Percentiles rank a stretch among this genome's conserved stretches.
Conservation (phyloP, 2,329 filamentous ascomycete genomes). For the Elsinoe fawcettii region DNA sequence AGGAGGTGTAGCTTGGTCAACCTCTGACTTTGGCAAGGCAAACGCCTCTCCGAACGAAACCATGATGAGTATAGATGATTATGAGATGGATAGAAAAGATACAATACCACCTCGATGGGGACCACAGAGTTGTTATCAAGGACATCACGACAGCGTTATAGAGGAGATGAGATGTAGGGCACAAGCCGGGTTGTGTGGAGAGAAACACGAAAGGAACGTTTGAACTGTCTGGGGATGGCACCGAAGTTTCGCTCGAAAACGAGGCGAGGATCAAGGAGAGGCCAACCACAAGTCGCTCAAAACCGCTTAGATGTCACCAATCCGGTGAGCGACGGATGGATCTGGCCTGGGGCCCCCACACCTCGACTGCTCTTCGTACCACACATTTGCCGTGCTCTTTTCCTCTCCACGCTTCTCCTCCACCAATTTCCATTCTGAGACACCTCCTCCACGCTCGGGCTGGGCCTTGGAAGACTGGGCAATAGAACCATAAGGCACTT, state of each 20-base stretch:
- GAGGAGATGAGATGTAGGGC: conserved; percentile 7
- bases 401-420: neutral
- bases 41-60: conserved; percentile 31
- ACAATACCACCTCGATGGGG: neutral
- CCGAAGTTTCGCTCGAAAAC: neutral
- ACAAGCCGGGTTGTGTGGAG: neutral
- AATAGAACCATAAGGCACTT: neutral
- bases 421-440: neutral
- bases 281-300: neutral
- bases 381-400: neutral
- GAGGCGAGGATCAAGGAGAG: neutral
- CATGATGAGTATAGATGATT: conserved; percentile 24
- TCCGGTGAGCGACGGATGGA: neutral
- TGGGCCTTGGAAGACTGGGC: neutral
- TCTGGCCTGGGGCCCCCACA: conserved; percentile 9
- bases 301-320: neutral
- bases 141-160: conserved; percentile 1
- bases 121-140: conserved; percentile 2
- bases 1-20: conserved; percentile 33
- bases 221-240: conserved; percentile 11
- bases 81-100: neutral
- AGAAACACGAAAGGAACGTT: neutral
- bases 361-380: neutral
- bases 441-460: conserved; percentile 9
- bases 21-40: conserved; percentile 33